These are phyloP conservation scores for Russula virescens DNA, from an alignment of 768 basidiomycete species.

Conservation along the genomic window DNA sequence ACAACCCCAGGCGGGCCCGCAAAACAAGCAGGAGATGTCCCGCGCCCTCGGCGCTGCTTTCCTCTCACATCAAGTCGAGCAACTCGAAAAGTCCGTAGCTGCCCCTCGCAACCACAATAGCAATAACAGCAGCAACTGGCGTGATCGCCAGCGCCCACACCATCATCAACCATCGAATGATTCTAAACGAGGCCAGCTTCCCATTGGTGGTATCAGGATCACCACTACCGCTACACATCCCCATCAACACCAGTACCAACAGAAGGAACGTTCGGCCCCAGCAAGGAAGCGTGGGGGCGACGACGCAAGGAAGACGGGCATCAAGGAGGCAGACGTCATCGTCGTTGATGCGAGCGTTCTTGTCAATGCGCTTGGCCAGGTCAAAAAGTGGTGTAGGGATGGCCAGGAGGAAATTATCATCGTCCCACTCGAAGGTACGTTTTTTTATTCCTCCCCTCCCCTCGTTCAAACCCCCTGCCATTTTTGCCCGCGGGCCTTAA, in stretches of 20 bases:
- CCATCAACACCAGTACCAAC: neutral
- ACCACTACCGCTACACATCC: neutral
- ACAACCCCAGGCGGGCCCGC: neutral
- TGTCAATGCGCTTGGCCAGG: slow-evolving; percentile 66
- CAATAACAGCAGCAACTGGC: slow-evolving; percentile 14
- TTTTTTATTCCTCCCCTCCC: neutral
- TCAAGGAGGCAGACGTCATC: slow-evolving; percentile 67
- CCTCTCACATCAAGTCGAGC: slow-evolving; percentile 81
- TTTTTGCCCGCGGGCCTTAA: neutral
- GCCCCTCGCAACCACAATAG: slow-evolving; percentile 28
- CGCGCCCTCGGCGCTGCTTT: slow-evolving; percentile 83
- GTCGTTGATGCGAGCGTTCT: slow-evolving; percentile 81
- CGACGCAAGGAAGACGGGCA: neutral
- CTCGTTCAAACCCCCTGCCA: neutral
- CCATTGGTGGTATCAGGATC: slow-evolving; percentile 19
- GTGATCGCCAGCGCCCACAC: slow-evolving; percentile 18
- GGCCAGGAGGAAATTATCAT: slow-evolving; percentile 75
- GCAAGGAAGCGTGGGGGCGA: slow-evolving; percentile 8
- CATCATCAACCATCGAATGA: slow-evolving; percentile 18
- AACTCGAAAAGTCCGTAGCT: slow-evolving; percentile 72
- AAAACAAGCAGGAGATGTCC: slow-evolving; percentile 73
- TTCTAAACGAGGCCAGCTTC: slow-evolving; percentile 26
- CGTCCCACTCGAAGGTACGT: slow-evolving; percentile 82
- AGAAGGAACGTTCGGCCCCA: slow-evolving; percentile 3
- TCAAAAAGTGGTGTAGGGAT: slow-evolving; percentile 78